These are phyloP conservation scores for Myxozyma nipponensis DNA, from an alignment of 805 yeast genomes.

Conservation along the genomic window DNA sequence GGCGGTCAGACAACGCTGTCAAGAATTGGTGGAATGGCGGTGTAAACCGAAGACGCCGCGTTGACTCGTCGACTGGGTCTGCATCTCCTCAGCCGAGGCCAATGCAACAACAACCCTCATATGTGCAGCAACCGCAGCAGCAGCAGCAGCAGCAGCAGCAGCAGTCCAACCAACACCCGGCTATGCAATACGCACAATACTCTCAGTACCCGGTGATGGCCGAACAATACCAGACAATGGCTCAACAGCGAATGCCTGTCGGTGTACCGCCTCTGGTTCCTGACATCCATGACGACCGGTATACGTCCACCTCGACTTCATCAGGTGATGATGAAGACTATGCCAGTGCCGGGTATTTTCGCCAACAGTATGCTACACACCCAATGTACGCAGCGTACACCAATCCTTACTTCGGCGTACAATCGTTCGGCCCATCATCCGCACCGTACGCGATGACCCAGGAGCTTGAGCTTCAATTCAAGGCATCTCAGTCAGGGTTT, in stretches of 20 bases:
- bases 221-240: not conserved
- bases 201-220: not conserved
- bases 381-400: not conserved
- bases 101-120: not conserved
- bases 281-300: not conserved
- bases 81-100: not conserved
- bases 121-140: not conserved
- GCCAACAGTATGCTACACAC: not conserved
- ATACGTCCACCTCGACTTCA: not conserved
- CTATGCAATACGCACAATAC: not conserved
- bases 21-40: slow-evolving; percentile 95
- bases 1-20: slow-evolving; percentile 85
- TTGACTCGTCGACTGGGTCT: slow-evolving; percentile 3
- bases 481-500: slow-evolving; percentile 9
- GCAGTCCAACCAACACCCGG: not conserved
- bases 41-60: slow-evolving; percentile 68
- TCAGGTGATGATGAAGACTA: not conserved
- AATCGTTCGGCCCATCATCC: not conserved
- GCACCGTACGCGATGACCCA: slow-evolving; percentile 1
- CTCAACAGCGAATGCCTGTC: not conserved
- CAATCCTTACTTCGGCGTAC: not conserved
- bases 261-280: not conserved
- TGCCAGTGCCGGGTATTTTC: not conserved
- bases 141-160: not conserved
- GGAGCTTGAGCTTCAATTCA: slow-evolving; percentile 11